Percentiles rank a stretch among this genome's conserved stretches.
phyloP scores from a whole-genome alignment of 2,329 filamentous ascomycete species.

The Ophiostoma sp. region DNA sequence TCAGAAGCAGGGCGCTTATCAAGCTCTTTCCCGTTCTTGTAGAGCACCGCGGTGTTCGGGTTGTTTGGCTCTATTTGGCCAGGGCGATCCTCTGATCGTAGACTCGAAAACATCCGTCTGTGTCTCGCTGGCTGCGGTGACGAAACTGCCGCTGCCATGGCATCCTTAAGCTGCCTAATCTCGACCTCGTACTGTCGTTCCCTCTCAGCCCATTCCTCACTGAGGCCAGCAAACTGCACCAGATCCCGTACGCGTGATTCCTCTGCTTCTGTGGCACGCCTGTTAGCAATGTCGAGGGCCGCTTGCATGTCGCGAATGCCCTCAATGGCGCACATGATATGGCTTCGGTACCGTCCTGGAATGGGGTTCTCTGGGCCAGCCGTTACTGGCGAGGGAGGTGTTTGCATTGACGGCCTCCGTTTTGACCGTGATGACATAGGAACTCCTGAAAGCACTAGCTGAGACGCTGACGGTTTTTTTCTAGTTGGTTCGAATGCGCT shows the following conservation, averaged over 20 bases:
- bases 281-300: constrained; percentile 28
- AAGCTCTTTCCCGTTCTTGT: not conserved
- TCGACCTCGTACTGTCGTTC: constrained; percentile 38
- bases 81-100: not conserved
- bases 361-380: constrained; percentile 30
- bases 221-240: constrained; percentile 35
- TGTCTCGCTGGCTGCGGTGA: not conserved
- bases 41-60: not conserved
- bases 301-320: constrained; percentile 32
- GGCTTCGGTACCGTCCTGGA: constrained; percentile 39
- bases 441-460: not conserved
- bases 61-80: not conserved
- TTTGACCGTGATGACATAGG: not conserved
- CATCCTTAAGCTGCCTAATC: constrained; percentile 38
- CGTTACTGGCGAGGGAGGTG: not conserved
- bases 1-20: not conserved
- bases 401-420: not conserved
- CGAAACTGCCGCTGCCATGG: constrained; percentile 29
- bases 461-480: not conserved
- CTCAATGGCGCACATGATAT: constrained; percentile 38
- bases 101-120: constrained; percentile 5
- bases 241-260: constrained; percentile 32
- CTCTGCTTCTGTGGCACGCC: constrained; percentile 31
- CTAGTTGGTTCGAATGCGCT: not conserved
- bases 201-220: constrained; percentile 37